A percentile compares a stretch with the other conserved stretches of the same genome.
phyloP scores from a whole-genome alignment of 192 early-diverging fungal species.

The Chytriomyces sp. region DNA sequence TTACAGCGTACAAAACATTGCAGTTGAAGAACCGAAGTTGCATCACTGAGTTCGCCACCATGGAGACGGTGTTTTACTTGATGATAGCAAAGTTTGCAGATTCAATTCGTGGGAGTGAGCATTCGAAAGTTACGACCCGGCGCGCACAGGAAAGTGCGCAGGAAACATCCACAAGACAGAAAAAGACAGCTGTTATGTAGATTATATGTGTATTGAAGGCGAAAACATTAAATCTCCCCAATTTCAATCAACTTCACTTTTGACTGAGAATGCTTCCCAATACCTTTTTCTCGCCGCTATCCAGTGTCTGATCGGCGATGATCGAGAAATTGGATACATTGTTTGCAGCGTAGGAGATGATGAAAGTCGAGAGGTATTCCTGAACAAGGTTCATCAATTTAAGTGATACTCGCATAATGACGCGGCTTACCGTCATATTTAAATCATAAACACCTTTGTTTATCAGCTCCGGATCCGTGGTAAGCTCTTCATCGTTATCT shows the following conservation, averaged over 20 bases:
- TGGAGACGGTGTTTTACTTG: conserved; percentile 6
- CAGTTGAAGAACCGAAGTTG: background rate
- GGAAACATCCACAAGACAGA: no score
- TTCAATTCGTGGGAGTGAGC: background rate
- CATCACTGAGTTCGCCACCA: conserved; percentile 5
- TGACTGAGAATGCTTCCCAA: no score
- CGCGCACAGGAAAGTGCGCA: no score
- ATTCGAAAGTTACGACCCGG: no score
- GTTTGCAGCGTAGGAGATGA: conserved; percentile 2
- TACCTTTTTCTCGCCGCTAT: conserved; percentile 15
- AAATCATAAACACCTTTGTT: conserved; percentile 42
- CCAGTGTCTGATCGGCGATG: conserved; percentile 50
- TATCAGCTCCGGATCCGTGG: conserved; percentile 24
- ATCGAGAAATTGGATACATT: conserved; percentile 19
- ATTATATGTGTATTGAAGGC: no score
- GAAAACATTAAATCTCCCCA: no score
- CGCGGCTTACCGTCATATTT: conserved; percentile 36
- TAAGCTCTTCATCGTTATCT: conserved; percentile 37
- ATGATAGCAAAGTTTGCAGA: conserved; percentile 13
- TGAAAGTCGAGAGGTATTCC: conserved; percentile 35
- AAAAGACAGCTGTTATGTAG: no score
- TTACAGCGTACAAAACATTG: conserved; percentile 5
- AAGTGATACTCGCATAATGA: background rate
- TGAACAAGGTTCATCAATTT: background rate
- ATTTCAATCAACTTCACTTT: no score